Evolutionary conservation across 179 eudicot species (phyloP).

Genomic region (Nepenthes alata): DNA sequence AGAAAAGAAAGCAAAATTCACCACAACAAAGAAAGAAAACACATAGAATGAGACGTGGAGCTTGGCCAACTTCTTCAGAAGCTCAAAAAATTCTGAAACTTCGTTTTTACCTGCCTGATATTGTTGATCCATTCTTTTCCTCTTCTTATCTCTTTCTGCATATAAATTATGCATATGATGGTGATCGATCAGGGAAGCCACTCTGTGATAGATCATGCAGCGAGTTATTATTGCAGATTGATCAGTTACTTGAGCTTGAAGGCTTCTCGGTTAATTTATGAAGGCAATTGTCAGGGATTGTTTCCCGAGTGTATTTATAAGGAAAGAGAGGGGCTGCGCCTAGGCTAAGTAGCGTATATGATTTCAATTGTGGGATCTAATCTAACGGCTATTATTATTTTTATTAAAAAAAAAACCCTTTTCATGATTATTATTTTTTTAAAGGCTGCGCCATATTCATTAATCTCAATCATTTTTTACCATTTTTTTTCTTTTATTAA

Average conservation of each 20-base stretch:
- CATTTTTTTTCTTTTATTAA: too few species aligned
- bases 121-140: neutral
- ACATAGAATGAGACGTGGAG: conserved; percentile 19
- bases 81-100: conserved; percentile 4
- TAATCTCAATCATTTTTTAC: too few species aligned
- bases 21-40: conserved; percentile 17
- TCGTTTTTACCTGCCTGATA: conserved; percentile 15
- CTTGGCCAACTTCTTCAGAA: conserved; percentile 20
- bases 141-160: neutral
- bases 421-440: too few species aligned
- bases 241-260: too few species aligned
- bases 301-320: conserved; percentile 15
- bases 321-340: conserved; percentile 2
- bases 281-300: neutral
- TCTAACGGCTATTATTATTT: too few species aligned
- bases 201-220: neutral
- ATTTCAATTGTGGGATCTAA: too few species aligned
- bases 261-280: neutral
- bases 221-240: too few species aligned
- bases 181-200: neutral
- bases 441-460: too few species aligned
- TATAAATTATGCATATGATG: neutral
- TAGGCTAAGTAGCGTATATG: too few species aligned
- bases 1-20: conserved; percentile 9
- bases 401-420: too few species aligned